phyloP scores from a whole-genome alignment of 2,329 filamentous ascomycete species.

The Teratosphaeria pseudoeucalypti region DNA sequence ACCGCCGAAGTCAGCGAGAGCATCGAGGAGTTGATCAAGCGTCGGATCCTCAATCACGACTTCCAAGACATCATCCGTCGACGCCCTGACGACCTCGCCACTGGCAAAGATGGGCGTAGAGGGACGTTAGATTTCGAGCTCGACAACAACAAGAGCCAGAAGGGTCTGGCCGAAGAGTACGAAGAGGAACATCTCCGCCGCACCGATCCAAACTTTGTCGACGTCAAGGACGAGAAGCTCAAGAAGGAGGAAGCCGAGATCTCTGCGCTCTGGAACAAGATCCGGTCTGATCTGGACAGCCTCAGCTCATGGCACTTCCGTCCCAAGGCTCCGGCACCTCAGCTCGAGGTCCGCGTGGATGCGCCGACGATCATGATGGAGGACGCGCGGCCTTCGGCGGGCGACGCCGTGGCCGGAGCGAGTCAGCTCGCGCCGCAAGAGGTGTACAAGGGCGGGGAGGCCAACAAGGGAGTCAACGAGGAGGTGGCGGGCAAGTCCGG shows the following conservation, averaged over 20 bases:
- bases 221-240: slow-evolving; percentile 71
- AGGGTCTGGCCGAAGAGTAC: slow-evolving; percentile 84
- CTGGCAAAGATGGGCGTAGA: slow-evolving; percentile 51
- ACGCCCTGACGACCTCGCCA: slow-evolving; percentile 61
- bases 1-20: slow-evolving; percentile 82
- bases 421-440: slow-evolving; percentile 88
- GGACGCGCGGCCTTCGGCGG: slow-evolving; percentile 79
- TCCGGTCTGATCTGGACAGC: slow-evolving; percentile 71
- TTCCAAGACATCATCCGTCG: slow-evolving; percentile 86
- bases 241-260: slow-evolving; percentile 68
- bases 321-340: slow-evolving; percentile 72
- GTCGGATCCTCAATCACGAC: slow-evolving; percentile 76
- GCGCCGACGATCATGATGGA: slow-evolving; percentile 91
- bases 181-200: slow-evolving; percentile 80
- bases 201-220: slow-evolving; percentile 69
- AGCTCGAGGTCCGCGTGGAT: slow-evolving; percentile 77
- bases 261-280: slow-evolving; percentile 68
- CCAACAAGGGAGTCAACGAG: slow-evolving; percentile 43
- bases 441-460: slow-evolving; percentile 70
- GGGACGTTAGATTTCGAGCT: slow-evolving; percentile 59
- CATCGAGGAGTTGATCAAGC: slow-evolving; percentile 90
- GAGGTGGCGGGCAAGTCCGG: slow-evolving; percentile 69
- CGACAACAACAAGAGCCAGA: slow-evolving; percentile 76
- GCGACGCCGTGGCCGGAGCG: slow-evolving; percentile 56
- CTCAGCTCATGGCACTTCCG: slow-evolving; percentile 93